Base-by-base conservation (phyloP, 345 rosid genomes). In the Aurinia saxatilis region DNA sequence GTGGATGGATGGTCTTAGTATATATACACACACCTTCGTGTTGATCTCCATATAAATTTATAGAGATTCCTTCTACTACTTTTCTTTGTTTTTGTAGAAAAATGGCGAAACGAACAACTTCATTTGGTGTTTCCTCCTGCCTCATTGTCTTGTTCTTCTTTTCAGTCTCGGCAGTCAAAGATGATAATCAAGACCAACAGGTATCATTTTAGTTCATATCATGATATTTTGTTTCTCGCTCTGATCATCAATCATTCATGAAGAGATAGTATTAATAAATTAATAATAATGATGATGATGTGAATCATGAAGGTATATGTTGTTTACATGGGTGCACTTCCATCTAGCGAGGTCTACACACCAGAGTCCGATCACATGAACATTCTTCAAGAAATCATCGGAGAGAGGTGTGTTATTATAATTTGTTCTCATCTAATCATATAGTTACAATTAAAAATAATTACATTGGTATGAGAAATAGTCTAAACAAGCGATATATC, bases 301-400 rank as follows among this genome's bases (percentile, higher is more conserved):
- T 58, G 31, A 12, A 1, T 38, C 1, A 3, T 38, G 7, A 38
- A 38, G 42, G 42, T n/a, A 10, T 38, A 38, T 38, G 6, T 27
- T 17, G 66, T 67, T 9, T 67, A 67, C 66, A 58, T 67, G 72
- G 72, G 72, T 2, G 50, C 72, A 11, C 42, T 38, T 38, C 49
- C 49, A 7, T 44, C 47, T 10, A 18, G 1, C 47, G 4, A 7
- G 29, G 39, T n/a, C 10, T 60, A 66, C 47, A 18, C 29, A 12
- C 46, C 59, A 12, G 8, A 55, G 25, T 53, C 60, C 23, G 35
- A 53, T 17, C 76, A 73, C 29, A 31, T 53, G 5, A 73, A 11
- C 39, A 31, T 73, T 3, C 67, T 73, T 46, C 51, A 65, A 60
- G 25, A 54, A 19, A 49, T 60, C 44, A 30, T 35, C 14, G 13